Conservation (phyloP, 1,284 basidiomycete species). For the Hymenochaete sp. region DNA sequence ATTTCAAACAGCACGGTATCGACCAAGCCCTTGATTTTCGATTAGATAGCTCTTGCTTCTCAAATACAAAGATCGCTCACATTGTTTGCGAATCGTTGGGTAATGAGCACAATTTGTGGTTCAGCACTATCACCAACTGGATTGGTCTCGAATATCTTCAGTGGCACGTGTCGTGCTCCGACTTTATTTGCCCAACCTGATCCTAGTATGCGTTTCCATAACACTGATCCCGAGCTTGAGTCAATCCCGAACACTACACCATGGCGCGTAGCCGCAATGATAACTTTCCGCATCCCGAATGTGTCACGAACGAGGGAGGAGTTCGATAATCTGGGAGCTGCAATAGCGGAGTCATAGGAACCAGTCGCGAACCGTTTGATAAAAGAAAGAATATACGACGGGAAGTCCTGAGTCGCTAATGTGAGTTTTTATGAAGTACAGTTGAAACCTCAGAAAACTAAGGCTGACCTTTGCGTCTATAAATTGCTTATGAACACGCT, state of each 20-base stretch:
- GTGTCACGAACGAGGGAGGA: conserved; percentile 53
- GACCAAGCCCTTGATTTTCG: conserved; percentile 36
- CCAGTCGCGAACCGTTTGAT: conserved; percentile 65
- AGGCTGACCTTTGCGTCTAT: conserved; percentile 53
- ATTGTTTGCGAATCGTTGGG: conserved; percentile 51
- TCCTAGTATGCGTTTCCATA: conserved; percentile 70
- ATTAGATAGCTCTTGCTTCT: conserved; percentile 10
- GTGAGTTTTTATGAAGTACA: not conserved
- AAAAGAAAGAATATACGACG: conserved; percentile 62
- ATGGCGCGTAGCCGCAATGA: conserved; percentile 61
- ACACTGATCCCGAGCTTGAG: conserved; percentile 61
- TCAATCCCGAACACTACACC: conserved; percentile 84
- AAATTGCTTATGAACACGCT: conserved; percentile 52
- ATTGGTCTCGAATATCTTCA: conserved; percentile 48
- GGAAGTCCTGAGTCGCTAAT: conserved; percentile 48
- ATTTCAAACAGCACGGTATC: conserved; percentile 74
- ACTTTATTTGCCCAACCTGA: conserved; percentile 53
- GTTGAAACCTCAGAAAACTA: not conserved
- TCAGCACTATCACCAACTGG: conserved; percentile 38
- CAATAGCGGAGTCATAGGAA: conserved; percentile 48
- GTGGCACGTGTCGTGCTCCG: conserved; percentile 44
- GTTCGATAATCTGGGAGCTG: conserved; percentile 28
- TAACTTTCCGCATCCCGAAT: conserved; percentile 84
- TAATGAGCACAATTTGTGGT: conserved; percentile 56
- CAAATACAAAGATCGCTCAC: conserved; percentile 31